A percentile compares a stretch with the other conserved stretches of the same genome.
phyloP scores from a whole-genome alignment of 495 filamentous ascomycete genomes.

The Neurospora pannonica region DNA sequence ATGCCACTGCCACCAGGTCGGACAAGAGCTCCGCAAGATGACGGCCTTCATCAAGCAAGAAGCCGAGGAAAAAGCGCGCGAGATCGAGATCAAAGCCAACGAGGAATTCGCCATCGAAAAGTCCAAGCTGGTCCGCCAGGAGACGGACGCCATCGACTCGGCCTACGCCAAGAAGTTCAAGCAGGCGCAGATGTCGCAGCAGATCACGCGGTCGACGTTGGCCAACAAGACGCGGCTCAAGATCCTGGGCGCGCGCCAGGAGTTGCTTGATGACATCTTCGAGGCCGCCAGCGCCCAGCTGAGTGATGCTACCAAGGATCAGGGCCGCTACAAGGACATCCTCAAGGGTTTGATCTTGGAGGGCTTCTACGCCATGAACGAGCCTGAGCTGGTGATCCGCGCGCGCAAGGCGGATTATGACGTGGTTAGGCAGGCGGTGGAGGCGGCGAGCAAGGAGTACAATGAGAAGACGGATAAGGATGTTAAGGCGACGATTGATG shows the following conservation, averaged over 20 bases:
- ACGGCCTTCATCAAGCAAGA: constrained; percentile 99
- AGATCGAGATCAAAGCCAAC: constrained; percentile 95
- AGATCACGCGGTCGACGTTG: constrained; percentile 89
- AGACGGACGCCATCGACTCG: constrained; percentile 84
- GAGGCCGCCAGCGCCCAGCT: constrained; percentile 64
- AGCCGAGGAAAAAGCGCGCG: constrained; percentile 88
- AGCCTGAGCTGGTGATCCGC: constrained; percentile 62
- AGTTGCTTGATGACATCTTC: constrained; percentile 87
- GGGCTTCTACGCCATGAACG: constrained; percentile 78
- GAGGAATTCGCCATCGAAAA: constrained; percentile 98
- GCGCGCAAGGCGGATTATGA: constrained; percentile 72
- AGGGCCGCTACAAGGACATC: constrained; percentile 60
- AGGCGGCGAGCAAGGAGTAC: constrained; percentile 67
- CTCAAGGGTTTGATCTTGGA: constrained; percentile 78
- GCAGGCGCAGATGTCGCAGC: constrained; percentile 90
- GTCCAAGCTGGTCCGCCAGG: constrained; percentile 91
- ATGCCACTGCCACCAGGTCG: constrained; percentile 50
- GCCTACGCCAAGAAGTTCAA: constrained; percentile 97
- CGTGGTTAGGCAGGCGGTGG: constrained; percentile 62
- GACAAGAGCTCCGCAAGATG: constrained; percentile 97
- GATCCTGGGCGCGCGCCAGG: constrained; percentile 76
- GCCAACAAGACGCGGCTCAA: constrained; percentile 90
- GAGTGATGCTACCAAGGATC: constrained; percentile 52
- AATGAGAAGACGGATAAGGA: constrained; percentile 62
- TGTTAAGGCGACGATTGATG: constrained; percentile 56